Base-by-base conservation (phyloP, 257 asterid genomes). In the Forsythia viridissima region DNA sequence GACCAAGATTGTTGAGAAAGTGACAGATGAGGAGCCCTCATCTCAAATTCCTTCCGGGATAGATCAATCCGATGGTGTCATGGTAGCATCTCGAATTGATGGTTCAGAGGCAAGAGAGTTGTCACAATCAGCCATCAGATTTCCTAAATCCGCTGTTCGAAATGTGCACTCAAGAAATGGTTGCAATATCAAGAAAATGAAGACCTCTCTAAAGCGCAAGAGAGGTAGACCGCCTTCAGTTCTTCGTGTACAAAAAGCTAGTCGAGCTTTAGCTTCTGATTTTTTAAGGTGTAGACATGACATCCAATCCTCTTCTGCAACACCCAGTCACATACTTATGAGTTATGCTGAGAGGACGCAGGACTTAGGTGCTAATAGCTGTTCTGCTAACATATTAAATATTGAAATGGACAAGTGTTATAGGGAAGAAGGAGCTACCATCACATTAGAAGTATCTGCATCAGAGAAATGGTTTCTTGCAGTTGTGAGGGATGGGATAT, bases 351-450 rank as follows among this genome's bases (percentile, higher is more conserved):
- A 79, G 84, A 87, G 80, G 79, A 66, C 83, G 8, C 87, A 76
- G 43, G 83, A 82, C 69, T 44, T 70, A 24, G 75, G 83, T 57
- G 67, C 86, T 40, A 77, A 69, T 12, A 75, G 81, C 82, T 95
- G 99, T 83, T 92, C 89, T 37, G 93, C 91, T 0, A 96, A 92
- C 72, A 71, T 96, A 78, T 87, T 96, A 72, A 79, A 92, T 65
- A 83, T 87, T 8, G 97, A 91, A 74, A 41, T 91, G 0, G 97
- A 96, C 74, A 90, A 78, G 88, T 90, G 98, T 68, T 90, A 84
- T 65, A 82, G 97, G 76, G 90, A 85, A 52, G 93, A 84, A 82
- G 97, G 99, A 61, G 97, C 86, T 16, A 79, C 70, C 20, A 67
- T 94, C 78, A 52, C 88, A 20, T 78, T 93, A 72, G 97, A 96